Evolutionary conservation across 176 grass and related monocot genomes (phyloP), one percentile per base, ranked within the genome.

Genomic region (Cenchrus americanus): DNA sequence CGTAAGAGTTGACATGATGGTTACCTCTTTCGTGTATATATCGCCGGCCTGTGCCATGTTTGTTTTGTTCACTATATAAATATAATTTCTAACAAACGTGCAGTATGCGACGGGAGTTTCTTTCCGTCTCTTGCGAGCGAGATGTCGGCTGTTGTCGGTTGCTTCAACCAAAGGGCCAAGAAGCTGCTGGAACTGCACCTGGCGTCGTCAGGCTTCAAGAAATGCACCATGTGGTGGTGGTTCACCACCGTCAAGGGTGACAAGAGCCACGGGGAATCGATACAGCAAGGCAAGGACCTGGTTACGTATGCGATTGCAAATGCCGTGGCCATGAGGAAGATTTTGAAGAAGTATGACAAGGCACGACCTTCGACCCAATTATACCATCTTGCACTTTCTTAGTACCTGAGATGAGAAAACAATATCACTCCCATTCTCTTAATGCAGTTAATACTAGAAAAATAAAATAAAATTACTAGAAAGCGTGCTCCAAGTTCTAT

Each of bases 271-370:
- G 86, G 86, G 46, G 24, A 80, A 50, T 9, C 93, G 61, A 89
- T 88, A 76, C 75, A 89, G 78, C 86, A 94, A 69, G 95, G 92
- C 71, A 94, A 94, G 76, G 92, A 97, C 60, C 80, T 97, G 60
- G 95, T 97, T 58, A 87, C 90, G 3, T 94, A 97, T 66, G 95
- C 90, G 34, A 94, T 97, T 72, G 91, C 94, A 90, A 97, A 97
- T 50, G 91, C 95, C 23, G 88, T 97, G 65, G 95, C 92, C 17
- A 94, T 94, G 95, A 84, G 95, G 62, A 97, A 97, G 63, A 94
- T 97, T 54, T 58, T 97, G 7, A 97, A 97, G 86, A 97, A 97
- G 60, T 97, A 97, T 80, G 95, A 94, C 54, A 93, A 97, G 92
- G 95, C 83, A 89, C 69, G 59, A 1, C 14, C 1, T 65, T 83